phyloP scores from a whole-genome alignment of 352 stramenopile species.

The Phytophthora colocasiae region DNA sequence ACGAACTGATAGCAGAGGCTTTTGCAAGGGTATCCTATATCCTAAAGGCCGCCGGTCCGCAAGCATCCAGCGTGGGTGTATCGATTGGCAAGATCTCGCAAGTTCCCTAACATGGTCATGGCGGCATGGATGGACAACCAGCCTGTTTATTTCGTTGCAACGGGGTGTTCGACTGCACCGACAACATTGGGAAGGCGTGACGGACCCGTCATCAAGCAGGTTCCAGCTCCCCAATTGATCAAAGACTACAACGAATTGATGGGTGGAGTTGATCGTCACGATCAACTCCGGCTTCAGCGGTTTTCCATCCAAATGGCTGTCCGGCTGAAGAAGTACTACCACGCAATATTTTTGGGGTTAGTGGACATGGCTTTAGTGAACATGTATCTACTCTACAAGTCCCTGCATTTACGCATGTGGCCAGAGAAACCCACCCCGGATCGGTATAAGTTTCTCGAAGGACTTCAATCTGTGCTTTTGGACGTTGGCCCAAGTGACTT shows the following conservation, averaged over 20 bases:
- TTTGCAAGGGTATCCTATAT: not conserved
- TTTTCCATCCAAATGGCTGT: constrained; percentile 13
- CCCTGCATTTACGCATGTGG: not conserved
- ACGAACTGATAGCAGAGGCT: not conserved
- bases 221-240: constrained; percentile 2
- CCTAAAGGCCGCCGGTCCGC: too few relatives aligned
- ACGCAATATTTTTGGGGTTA: constrained; percentile 10
- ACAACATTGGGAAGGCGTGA: constrained; percentile 1
- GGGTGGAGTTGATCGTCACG: too few relatives aligned
- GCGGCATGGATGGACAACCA: too few relatives aligned
- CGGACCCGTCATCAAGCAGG: not conserved
- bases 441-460: constrained; percentile 6
- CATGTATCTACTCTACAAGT: constrained; percentile 8
- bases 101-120: constrained; percentile 4
- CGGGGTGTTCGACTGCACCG: too few relatives aligned
- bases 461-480: not conserved
- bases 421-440: not conserved
- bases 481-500: constrained; percentile 7
- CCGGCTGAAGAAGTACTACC: constrained; percentile 14
- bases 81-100: not conserved
- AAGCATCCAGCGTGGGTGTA: not conserved
- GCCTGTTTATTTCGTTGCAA: too few relatives aligned
- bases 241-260: constrained; percentile 9
- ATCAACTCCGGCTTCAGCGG: constrained; percentile 5
- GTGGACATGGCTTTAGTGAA: constrained; percentile 15